Evolutionary conservation across 805 yeast genomes (phyloP).

Genomic region (Starmerella vitae): DNA sequence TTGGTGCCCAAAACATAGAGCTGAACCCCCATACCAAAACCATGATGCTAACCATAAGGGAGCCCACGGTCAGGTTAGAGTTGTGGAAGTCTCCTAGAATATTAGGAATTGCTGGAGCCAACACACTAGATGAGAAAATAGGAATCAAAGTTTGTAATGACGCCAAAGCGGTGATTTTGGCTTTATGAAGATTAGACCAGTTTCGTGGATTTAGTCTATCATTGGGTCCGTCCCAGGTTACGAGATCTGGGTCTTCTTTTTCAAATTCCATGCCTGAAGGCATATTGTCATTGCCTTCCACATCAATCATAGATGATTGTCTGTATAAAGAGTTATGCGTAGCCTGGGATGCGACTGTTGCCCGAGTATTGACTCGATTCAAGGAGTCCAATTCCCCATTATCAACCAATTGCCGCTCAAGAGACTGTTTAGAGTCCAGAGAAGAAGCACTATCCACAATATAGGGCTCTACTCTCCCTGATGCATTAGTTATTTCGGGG

Average conservation of each 20-base stretch:
- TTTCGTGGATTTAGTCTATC: slow-evolving; percentile 55
- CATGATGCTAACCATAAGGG: slow-evolving; percentile 49
- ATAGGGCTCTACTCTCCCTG: too few species aligned
- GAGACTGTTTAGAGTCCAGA: too few species aligned
- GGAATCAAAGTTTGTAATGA: slow-evolving; percentile 44
- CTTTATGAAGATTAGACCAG: slow-evolving; percentile 37
- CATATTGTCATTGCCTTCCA: slow-evolving; percentile 22
- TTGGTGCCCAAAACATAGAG: slow-evolving; percentile 52
- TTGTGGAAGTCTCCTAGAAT: slow-evolving; percentile 37
- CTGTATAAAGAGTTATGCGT: slow-evolving; percentile 17
- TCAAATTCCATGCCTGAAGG: slow-evolving; percentile 41
- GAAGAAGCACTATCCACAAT: too few species aligned
- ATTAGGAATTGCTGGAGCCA: slow-evolving; percentile 43
- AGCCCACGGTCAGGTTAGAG: slow-evolving; percentile 32
- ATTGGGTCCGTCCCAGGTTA: slow-evolving; percentile 51
- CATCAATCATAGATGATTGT: slow-evolving; percentile 14
- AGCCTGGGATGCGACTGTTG: slow-evolving; percentile 28
- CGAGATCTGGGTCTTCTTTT: slow-evolving; percentile 48
- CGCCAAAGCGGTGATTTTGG: slow-evolving; percentile 35
- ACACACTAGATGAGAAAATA: slow-evolving; percentile 48
- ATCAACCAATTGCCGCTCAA: neutral
- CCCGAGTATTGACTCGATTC: slow-evolving; percentile 34
- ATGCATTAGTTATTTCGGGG: too few species aligned
- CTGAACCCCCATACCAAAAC: slow-evolving; percentile 60
- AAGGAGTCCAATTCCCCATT: slow-evolving; percentile 15